Evolutionary conservation across 345 rosid species (phyloP).

Genomic region (Schrenkiella parvula): DNA sequence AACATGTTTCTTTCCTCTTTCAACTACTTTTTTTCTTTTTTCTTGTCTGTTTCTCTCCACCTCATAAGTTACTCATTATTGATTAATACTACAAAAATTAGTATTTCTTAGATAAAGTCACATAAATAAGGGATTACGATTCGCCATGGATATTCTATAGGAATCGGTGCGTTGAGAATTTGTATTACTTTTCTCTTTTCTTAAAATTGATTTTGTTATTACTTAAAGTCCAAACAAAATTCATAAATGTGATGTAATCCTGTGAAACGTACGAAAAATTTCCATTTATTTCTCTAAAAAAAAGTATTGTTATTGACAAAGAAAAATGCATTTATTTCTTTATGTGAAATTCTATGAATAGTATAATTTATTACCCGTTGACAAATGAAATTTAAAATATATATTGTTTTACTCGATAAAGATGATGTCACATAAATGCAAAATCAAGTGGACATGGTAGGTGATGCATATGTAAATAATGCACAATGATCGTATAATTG

Average conservation of each 20-base stretch:
- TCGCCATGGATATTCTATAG: neutral
- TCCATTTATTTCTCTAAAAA: neutral
- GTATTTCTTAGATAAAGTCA: neutral
- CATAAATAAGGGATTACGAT: neutral
- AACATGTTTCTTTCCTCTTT: conserved; percentile 26
- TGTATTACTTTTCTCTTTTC: no score
- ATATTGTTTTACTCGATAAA: neutral
- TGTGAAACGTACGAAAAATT: neutral
- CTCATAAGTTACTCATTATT: neutral
- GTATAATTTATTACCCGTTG: neutral
- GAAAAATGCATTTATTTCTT: neutral
- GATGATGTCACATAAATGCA: neutral
- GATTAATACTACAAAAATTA: neutral
- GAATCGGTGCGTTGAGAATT: no score
- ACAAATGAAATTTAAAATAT: neutral
- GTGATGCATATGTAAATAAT: conserved; percentile 15
- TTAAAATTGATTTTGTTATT: neutral
- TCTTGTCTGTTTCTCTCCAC: conserved; percentile 19
- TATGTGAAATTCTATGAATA: neutral
- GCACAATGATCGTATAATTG: neutral
- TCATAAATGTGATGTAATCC: neutral
- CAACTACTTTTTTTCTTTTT: conserved; percentile 10
- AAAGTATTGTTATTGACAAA: no score
- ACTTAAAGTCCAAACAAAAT: neutral
- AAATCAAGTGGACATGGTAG: conserved; percentile 1